Conservation (phyloP, 805 yeast genomes). For the Soucietia sequanensis region DNA sequence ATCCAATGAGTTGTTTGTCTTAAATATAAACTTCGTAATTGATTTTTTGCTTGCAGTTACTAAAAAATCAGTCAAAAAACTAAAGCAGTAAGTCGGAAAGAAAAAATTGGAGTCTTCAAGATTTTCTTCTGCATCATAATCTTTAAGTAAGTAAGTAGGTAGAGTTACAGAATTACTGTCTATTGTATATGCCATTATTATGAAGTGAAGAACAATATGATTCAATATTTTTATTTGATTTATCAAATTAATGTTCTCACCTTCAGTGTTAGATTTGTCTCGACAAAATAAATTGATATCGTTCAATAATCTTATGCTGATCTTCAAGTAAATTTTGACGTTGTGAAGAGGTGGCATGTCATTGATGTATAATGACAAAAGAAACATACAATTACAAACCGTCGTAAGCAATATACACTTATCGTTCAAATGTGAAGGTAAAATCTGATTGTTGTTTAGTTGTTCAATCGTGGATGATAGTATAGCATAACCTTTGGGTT, state of each 20-base stretch:
- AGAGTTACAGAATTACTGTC: background rate
- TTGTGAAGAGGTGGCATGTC: conserved; percentile 1
- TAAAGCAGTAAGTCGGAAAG: background rate
- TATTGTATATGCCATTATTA: background rate
- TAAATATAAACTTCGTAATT: background rate
- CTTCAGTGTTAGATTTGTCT: background rate
- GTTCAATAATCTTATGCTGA: background rate
- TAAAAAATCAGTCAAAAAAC: background rate
- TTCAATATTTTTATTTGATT: background rate
- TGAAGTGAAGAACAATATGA: conserved; percentile 1
- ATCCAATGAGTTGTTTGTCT: background rate
- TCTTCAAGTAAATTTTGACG: conserved; percentile 1
- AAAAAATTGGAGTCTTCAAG: conserved; percentile 1
- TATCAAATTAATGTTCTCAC: background rate
- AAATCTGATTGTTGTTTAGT: background rate
- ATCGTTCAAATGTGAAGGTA: background rate
- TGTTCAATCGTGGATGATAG: background rate
- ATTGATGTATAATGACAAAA: background rate
- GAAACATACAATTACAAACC: conserved; percentile 1
- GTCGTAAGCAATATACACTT: background rate
- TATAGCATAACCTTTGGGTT: background rate
- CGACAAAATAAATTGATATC: background rate
- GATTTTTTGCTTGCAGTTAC: background rate
- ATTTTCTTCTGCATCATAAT: conserved; percentile 1
- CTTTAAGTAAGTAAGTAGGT: background rate